Percentiles rank a stretch among this genome's conserved stretches.
These are phyloP conservation scores for Torulaspora indica DNA, from an alignment of 805 yeast genomes.

Conservation along the genomic window DNA sequence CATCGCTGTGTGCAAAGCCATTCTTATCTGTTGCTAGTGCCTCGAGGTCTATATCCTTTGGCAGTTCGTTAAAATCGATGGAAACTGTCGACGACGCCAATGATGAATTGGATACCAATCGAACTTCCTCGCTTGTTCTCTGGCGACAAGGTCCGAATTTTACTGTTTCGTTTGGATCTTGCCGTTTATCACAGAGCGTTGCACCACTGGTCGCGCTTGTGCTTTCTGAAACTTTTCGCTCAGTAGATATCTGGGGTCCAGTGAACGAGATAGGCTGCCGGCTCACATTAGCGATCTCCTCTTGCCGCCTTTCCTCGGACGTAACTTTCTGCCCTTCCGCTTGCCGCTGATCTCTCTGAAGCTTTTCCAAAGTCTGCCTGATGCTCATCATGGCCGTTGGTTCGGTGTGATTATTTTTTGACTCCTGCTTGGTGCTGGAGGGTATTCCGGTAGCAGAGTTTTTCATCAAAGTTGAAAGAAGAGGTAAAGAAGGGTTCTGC, in stretches of 20 bases:
- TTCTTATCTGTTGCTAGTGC: constrained; percentile 19
- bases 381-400: constrained; percentile 11
- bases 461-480: constrained; percentile 26
- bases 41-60: constrained; percentile 22
- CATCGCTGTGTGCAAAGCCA: constrained; percentile 21
- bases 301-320: background rate
- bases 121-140: background rate
- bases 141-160: background rate
- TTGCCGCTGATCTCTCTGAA: constrained; percentile 15
- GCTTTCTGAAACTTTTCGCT: constrained; percentile 13
- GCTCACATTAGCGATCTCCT: background rate
- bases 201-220: constrained; percentile 13
- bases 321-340: constrained; percentile 2
- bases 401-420: constrained; percentile 1
- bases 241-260: background rate
- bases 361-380: constrained; percentile 23
- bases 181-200: constrained; percentile 14
- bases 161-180: constrained; percentile 11
- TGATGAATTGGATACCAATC: constrained; percentile 10
- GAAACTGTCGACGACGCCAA: constrained; percentile 12
- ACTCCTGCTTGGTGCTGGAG: background rate
- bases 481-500: constrained; percentile 21
- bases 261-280: background rate
- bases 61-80: constrained; percentile 13
- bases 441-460: constrained; percentile 7